Evolutionary conservation across 176 grass and related monocot genomes (phyloP).

Genomic region (Avena eriantha): DNA sequence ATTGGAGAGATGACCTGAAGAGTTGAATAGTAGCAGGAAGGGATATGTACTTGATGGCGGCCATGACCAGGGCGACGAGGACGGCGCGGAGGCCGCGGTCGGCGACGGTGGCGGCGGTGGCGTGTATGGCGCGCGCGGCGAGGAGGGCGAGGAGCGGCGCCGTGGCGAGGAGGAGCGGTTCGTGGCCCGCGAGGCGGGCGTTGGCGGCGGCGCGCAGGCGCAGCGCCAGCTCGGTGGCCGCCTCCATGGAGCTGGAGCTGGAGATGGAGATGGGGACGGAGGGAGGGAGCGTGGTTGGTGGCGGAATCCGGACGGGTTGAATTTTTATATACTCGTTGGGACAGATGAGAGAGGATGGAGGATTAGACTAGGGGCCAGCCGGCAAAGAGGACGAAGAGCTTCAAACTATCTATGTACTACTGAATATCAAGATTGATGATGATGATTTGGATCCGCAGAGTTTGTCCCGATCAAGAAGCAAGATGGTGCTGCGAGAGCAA

Average conservation of each 20-base stretch:
- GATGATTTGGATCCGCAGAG: too few relatives aligned
- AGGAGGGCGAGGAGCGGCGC: constrained; percentile 74
- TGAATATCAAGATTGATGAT: background rate
- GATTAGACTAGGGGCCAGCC: background rate
- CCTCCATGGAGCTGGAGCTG: constrained; percentile 22
- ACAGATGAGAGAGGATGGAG: background rate
- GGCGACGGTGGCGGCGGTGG: constrained; percentile 43
- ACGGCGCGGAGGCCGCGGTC: constrained; percentile 62
- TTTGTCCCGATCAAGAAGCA: background rate
- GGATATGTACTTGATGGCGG: constrained; percentile 36
- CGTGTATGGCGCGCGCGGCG: constrained; percentile 60
- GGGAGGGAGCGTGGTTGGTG: constrained; percentile 3
- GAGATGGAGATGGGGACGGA: constrained; percentile 10
- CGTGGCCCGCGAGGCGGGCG: constrained; percentile 61
- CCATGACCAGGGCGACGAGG: constrained; percentile 60
- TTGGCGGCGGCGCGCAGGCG: constrained; percentile 67
- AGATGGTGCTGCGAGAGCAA: background rate
- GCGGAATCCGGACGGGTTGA: constrained; percentile 14
- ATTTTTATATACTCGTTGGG: constrained; percentile 6
- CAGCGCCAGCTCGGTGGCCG: constrained; percentile 42
- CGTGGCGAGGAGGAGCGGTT: constrained; percentile 70
- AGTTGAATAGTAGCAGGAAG: background rate
- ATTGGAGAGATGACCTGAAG: background rate
- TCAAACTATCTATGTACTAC: background rate
- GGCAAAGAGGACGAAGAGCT: constrained; percentile 4